Evolutionary conservation across 331 rosid species (phyloP).

Genomic region (Malus hybrid): DNA sequence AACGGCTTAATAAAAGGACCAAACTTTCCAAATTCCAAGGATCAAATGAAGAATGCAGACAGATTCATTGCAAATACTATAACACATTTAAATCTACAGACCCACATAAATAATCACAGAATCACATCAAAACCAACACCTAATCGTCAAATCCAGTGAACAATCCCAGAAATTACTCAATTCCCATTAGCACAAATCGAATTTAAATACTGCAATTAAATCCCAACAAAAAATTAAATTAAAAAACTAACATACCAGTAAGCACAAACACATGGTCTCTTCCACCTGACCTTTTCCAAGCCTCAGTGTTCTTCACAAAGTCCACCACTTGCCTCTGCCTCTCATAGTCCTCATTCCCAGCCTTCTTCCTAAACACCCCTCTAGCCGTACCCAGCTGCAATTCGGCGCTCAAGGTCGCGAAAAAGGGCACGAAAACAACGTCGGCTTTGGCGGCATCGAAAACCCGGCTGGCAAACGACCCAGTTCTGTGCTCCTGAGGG

Average conservation of each 20-base stretch:
- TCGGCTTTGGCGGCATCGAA: constrained; percentile 39
- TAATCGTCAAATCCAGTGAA: not conserved
- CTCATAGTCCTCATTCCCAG: constrained; percentile 57
- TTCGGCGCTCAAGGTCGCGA: constrained; percentile 80
- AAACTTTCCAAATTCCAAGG: not conserved
- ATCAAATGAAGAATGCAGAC: not conserved
- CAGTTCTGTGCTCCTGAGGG: constrained; percentile 35
- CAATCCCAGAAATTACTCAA: not conserved
- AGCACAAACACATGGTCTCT: constrained; percentile 89
- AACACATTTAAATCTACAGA: not conserved
- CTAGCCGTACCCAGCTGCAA: constrained; percentile 67
- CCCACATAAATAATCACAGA: not conserved
- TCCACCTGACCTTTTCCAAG: constrained; percentile 91
- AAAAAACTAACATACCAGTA: constrained; percentile 43
- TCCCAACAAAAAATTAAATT: not conserved
- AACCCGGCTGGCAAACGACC: constrained; percentile 58
- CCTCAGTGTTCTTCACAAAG: constrained; percentile 44
- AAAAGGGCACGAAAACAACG: constrained; percentile 81
- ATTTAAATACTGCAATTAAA: not conserved
- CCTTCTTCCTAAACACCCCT: constrained; percentile 69
- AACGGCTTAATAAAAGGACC: not conserved
- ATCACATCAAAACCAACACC: not conserved
- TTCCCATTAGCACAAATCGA: not conserved
- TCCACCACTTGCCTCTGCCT: constrained; percentile 77
- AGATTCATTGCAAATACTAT: not conserved